These are phyloP conservation scores for Neoboletus brunneissimus DNA, from an alignment of 768 basidiomycete species.

Conservation along the genomic window DNA sequence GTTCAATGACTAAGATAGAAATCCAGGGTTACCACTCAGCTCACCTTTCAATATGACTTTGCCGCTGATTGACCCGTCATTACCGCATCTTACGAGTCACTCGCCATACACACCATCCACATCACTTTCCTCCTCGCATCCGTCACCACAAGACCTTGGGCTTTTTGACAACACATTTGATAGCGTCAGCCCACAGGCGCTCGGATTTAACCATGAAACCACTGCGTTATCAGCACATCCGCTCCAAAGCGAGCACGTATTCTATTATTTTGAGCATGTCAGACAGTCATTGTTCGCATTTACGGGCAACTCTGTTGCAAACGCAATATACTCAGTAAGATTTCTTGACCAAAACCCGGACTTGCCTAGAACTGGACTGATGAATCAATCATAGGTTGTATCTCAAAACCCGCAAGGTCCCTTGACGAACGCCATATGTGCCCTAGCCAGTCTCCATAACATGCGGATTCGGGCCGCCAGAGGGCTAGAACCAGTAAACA, in stretches of 20 bases:
- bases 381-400: conserved; percentile 38
- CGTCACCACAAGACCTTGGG: conserved; percentile 33
- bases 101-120: conserved; percentile 36
- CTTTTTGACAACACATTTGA: conserved; percentile 37
- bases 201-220: conserved; percentile 24
- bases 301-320: conserved; percentile 57
- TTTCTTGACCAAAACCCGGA: not conserved
- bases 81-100: conserved; percentile 30
- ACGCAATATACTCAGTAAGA: conserved; percentile 65
- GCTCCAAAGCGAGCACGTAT: conserved; percentile 55
- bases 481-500: conserved; percentile 55
- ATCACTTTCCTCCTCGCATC: conserved; percentile 33
- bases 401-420: conserved; percentile 66
- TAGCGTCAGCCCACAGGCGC: conserved; percentile 30
- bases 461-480: conserved; percentile 59
- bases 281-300: conserved; percentile 66
- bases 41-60: conserved; percentile 31
- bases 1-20: conserved; percentile 11
- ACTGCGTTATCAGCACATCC: conserved; percentile 37
- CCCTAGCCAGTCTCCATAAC: conserved; percentile 70
- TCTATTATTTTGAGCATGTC: conserved; percentile 76
- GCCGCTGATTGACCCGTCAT: conserved; percentile 27
- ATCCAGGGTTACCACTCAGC: conserved; percentile 26
- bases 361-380: conserved; percentile 21
- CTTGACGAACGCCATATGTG: conserved; percentile 70